These are phyloP conservation scores for Metarhizium humberi DNA, from an alignment of 2,329 filamentous ascomycete genomes.

Conservation along the genomic window DNA sequence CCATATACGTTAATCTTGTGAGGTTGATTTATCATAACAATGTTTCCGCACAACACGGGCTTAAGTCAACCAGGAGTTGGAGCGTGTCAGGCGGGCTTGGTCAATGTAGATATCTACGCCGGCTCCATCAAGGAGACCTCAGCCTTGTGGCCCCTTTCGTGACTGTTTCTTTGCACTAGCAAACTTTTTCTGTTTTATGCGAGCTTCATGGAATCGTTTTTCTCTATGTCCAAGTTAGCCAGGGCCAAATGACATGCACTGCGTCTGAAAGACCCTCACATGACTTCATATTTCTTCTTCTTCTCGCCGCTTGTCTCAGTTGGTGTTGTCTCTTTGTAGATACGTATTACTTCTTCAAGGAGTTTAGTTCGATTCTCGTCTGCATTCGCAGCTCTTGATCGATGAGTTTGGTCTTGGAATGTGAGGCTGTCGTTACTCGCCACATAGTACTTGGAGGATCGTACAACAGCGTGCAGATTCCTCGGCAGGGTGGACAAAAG, in stretches of 20 bases:
- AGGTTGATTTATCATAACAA: neutral
- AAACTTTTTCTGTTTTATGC: conserved; percentile 39
- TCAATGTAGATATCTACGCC: neutral
- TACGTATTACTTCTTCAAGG: conserved; percentile 34
- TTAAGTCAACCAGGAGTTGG: neutral
- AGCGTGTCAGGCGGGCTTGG: neutral
- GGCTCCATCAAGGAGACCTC: conserved; percentile 2
- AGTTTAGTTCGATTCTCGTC: conserved; percentile 44
- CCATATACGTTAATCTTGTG: neutral
- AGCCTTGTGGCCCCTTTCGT: conserved; percentile 27
- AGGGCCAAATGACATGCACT: neutral
- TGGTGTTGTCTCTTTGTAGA: conserved; percentile 38
- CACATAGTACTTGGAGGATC: conserved; percentile 46
- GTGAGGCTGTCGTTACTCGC: conserved; percentile 40
- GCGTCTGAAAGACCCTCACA: conserved; percentile 25
- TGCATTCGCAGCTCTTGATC: conserved; percentile 41
- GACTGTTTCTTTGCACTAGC: conserved; percentile 40
- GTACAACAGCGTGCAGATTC: conserved; percentile 35
- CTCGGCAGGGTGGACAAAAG: conserved; percentile 36
- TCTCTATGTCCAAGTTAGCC: conserved; percentile 25
- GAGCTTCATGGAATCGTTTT: conserved; percentile 33
- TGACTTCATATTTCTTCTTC: conserved; percentile 36
- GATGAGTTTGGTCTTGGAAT: conserved; percentile 45
- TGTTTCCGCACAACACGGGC: neutral
- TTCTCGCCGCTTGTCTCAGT: conserved; percentile 36